Evolutionary conservation across 1,139 yeast genomes (phyloP), one percentile per base, ranked within the genome.

Genomic region (Saccharomyces hybrid): DNA sequence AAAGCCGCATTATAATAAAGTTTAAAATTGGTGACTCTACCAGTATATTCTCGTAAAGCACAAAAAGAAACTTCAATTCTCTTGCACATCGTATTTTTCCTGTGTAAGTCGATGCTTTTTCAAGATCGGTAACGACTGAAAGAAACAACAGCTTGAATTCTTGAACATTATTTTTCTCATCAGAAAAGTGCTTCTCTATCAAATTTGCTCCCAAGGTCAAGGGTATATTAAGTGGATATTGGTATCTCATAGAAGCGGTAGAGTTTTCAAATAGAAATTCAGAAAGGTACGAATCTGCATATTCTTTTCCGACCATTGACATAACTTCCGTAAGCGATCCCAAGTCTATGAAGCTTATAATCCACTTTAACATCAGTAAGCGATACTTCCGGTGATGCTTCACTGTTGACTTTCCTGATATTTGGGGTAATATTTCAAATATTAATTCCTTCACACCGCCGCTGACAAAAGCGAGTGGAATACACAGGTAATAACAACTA

Each of bases 391-490:
- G 63, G 5, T 71, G 46, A 7, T 57, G 46, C n/a, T 42, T 48
- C 4, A 52, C 60, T 49, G 52, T 57, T 52, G 57, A 26, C 52
- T 60, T 46, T 47, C 65, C 56, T 63, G 64, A 41, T 55, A 57
- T 1, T 31, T 50, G 41, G 48, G 56, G 53, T 61, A 59, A 27
- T 16, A 54, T 56, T 2, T 65, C 70, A 48, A 74, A 75, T 0
- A 80, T 65, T 1, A 69, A 68, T 52, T 73, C 73, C 44, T 78
- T 68, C 1, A 70, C 58, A 0, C 85, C 84, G 28, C 72, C 70
- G 11, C 66, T 67, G 0, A 79, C 65, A 59, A 74, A 81, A 0
- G 85, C 72, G 9, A 82, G 63, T 0, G 84, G 76, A 1, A 81
- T 66, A 0, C 61, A 50, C 23, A 54, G 56, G 0, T 80, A 72